Base-by-base conservation (phyloP, 257 asterid genomes). In the Apocynum venetum region DNA sequence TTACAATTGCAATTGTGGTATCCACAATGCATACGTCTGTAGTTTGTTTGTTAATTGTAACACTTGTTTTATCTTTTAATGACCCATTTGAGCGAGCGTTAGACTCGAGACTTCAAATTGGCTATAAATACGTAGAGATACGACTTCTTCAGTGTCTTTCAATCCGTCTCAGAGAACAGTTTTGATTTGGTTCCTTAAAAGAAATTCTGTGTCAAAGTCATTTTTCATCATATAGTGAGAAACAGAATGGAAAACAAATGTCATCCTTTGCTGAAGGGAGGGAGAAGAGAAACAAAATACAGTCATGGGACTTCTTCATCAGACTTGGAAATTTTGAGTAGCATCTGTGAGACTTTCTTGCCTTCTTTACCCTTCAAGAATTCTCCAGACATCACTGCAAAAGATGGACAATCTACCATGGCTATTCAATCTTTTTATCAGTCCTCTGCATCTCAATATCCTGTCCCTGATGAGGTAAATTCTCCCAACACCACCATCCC, bases 381-480 rank as follows among this genome's bases (percentile, higher is more conserved):
- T 80, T n/a, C 74, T 41, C 64, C 51, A n/a, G 72, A 79, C 17
- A 68, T 77, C 44, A 11, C 40, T 49, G 31, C 72, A 17, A 71
- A 71, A 17, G 51, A 72, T 2, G 75, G 67, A 5, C 71, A 74
- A 76, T 31, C 81, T 20, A 44, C 44, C 15, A 36, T 81, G 2
- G 84, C 80, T 38, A 41, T 82, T n/a, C 78, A 84, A 12, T 79
- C 86, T 40, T 86, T 90, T 52, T 83, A 31, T 76, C 38, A 73
- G 67, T 78, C 89, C 46, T 90, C 97, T 31, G 97, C 77, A 44
- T 76, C 95, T 82, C 97, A 82, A 36, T 82, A 91, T 84, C 96
- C 96, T 4, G 65, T 93, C 19, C 97, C 97, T 4, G 94, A 93
- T 78, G 94, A 91, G 97, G 98, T 93, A 85, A 12, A 19, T 69